Conservation (phyloP, 2,329 filamentous ascomycete genomes). For the Bipolaris zeicola region DNA sequence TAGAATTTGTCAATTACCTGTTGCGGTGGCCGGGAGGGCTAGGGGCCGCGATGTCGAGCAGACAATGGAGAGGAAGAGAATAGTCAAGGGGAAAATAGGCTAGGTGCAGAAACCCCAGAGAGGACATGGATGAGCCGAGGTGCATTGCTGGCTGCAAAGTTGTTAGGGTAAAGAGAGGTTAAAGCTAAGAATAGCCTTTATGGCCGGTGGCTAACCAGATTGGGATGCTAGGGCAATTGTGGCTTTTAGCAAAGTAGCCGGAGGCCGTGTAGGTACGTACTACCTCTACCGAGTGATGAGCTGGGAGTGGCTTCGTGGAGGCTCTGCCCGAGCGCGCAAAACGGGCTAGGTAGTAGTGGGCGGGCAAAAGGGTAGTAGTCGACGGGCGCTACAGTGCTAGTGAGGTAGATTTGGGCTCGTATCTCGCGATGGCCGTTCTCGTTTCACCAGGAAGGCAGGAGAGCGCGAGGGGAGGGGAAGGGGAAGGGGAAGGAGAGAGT, state of each 20-base stretch:
- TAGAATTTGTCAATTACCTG: neutral
- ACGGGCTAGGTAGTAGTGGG: no score
- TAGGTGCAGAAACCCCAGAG: constrained; percentile 14
- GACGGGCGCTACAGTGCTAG: no score
- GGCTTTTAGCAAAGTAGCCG: constrained; percentile 29
- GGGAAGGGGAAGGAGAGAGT: neutral
- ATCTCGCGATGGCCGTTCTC: no score
- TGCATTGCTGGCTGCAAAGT: constrained; percentile 1
- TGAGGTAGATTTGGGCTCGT: no score
- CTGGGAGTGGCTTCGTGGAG: constrained; percentile 33
- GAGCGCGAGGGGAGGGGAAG: neutral
- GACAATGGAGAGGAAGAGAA: neutral
- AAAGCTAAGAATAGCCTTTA: constrained; percentile 42
- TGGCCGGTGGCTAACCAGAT: constrained; percentile 17
- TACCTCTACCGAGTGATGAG: constrained; percentile 15
- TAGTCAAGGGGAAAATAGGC: constrained; percentile 15
- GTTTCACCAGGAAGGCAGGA: neutral
- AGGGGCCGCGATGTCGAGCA: no score
- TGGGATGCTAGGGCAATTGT: constrained; percentile 27
- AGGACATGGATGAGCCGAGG: constrained; percentile 4
- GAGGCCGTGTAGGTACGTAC: constrained; percentile 20
- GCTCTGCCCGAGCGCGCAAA: neutral
- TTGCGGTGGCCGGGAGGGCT: neutral
- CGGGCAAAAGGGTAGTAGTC: no score
- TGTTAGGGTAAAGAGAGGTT: constrained; percentile 24